Base-by-base conservation (phyloP, 139 green algal genomes). In the Nannochloris sp. region DNA sequence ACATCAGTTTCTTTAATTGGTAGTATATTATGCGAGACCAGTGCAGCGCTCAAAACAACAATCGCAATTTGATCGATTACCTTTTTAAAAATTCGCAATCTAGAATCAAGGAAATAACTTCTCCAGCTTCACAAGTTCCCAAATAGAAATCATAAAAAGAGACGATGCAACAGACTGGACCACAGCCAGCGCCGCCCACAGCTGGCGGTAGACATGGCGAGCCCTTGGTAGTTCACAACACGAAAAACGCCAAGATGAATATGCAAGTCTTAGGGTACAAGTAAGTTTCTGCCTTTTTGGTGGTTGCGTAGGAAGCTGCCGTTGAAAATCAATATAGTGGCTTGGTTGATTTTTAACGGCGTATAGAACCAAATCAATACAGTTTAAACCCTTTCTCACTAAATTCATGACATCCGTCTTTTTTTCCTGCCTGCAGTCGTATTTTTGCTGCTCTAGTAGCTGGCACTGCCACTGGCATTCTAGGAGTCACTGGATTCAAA, bases 401-500 rank as follows among this genome's bases (percentile, higher is more conserved):
- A 51, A 51, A 51, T 51, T 19, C 19, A 51, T 51, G 42, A 19
- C 42, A 27, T 51, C 19, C 42, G 19, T 19, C 42, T 19, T 19
- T 19, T 19, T 19, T 51, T 19, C 42, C 42, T 51, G 37, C 29
- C 9, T 37, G 70, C 70, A 77, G 70, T 47, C 58, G 67, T 23
- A 70, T 77, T 27, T 77, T 73, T 32, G 25, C 15, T 15, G 63
- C 78, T 5, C 62, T 84, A 32, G 39, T 83, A 24, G 74, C 68
- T 9, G 78, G 78, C 14, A 39, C 68, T 2, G 32, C 70, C 4
- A 39, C 71, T 14, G 78, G 78, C 23, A 66, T 84, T 4, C 23
- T 63, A 6, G 78, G 78, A 24, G 48, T 83, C 7, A 80, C 70
- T 14, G 78, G 78, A 3, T 84, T 67, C 59, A 63, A 37, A 14